Conservation (phyloP, 1,284 basidiomycete species). For the Leccinum griseonigrum region DNA sequence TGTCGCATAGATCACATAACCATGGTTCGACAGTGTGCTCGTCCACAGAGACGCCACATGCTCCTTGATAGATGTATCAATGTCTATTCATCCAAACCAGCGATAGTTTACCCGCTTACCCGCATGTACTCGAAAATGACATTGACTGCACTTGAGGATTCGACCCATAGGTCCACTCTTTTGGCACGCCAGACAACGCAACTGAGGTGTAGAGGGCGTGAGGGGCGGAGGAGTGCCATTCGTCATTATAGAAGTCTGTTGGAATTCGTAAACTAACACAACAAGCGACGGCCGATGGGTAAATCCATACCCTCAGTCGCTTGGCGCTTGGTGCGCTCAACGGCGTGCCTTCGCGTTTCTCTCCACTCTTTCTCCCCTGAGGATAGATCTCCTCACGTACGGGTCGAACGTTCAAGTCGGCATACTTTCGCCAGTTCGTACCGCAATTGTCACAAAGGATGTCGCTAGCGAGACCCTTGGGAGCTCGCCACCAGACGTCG, state of each 20-base stretch:
- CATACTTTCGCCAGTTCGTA: slow-evolving; percentile 84
- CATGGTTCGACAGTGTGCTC: slow-evolving; percentile 65
- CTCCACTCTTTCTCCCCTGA: slow-evolving; percentile 46
- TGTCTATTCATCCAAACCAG: not conserved
- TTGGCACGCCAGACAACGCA: slow-evolving; percentile 75
- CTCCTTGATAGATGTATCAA: slow-evolving; percentile 38
- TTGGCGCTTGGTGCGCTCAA: slow-evolving; percentile 60
- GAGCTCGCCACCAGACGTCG: slow-evolving; percentile 82
- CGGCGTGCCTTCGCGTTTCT: slow-evolving; percentile 82
- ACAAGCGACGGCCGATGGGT: not conserved
- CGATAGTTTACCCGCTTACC: slow-evolving; percentile 56
- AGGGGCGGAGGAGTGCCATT: slow-evolving; percentile 57
- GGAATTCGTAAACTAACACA: not conserved
- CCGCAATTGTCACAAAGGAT: slow-evolving; percentile 84
- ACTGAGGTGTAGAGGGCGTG: slow-evolving; percentile 49
- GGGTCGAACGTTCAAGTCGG: slow-evolving; percentile 74
- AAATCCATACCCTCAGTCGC: slow-evolving; percentile 55
- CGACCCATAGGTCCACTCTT: slow-evolving; percentile 71
- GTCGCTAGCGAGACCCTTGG: slow-evolving; percentile 67
- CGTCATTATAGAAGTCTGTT: slow-evolving; percentile 48
- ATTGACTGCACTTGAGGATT: slow-evolving; percentile 78
- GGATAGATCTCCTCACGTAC: slow-evolving; percentile 59
- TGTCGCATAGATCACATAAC: slow-evolving; percentile 84
- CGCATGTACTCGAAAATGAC: slow-evolving; percentile 74
- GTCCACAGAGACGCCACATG: slow-evolving; percentile 68